These are phyloP conservation scores for Nymphaea thermarum DNA, from an alignment of 164 flowering plant species.

Conservation along the genomic window DNA sequence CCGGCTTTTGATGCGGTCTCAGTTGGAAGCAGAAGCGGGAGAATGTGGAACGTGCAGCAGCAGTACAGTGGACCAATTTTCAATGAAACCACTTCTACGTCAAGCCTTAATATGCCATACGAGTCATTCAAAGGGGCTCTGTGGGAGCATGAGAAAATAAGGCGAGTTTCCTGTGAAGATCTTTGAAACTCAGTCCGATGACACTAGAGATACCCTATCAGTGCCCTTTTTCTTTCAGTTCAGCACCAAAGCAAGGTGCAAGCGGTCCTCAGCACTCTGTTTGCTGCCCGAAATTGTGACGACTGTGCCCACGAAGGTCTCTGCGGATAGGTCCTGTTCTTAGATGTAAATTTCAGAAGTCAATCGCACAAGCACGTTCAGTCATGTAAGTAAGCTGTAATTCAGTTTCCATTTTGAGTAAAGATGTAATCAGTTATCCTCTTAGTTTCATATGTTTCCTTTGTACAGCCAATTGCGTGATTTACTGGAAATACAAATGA, in stretches of 20 bases:
- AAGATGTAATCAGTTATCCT: no score
- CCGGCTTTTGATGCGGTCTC: slow-evolving; percentile 34
- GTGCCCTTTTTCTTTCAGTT: not conserved
- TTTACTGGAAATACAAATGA: no score
- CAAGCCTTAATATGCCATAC: slow-evolving; percentile 28
- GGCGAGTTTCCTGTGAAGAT: not conserved
- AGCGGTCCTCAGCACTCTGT: not conserved
- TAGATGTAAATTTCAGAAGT: no score
- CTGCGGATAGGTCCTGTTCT: no score
- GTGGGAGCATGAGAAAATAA: slow-evolving; percentile 28
- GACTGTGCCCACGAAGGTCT: no score
- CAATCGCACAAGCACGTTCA: no score
- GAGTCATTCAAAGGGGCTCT: slow-evolving; percentile 18
- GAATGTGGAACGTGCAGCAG: slow-evolving; percentile 43
- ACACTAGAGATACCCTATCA: not conserved
- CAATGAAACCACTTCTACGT: slow-evolving; percentile 10
- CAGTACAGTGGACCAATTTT: slow-evolving; percentile 33
- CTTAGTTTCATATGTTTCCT: no score
- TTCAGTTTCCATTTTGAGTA: no score
- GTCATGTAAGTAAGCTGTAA: no score
- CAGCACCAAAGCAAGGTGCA: not conserved
- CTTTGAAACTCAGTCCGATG: not conserved
- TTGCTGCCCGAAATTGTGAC: not conserved
- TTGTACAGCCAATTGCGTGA: no score
- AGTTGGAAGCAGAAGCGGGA: slow-evolving; percentile 51